These are phyloP conservation scores for Umbelopsis ramanniana DNA, from an alignment of 192 early-diverging fungal genomes.

Conservation along the genomic window DNA sequence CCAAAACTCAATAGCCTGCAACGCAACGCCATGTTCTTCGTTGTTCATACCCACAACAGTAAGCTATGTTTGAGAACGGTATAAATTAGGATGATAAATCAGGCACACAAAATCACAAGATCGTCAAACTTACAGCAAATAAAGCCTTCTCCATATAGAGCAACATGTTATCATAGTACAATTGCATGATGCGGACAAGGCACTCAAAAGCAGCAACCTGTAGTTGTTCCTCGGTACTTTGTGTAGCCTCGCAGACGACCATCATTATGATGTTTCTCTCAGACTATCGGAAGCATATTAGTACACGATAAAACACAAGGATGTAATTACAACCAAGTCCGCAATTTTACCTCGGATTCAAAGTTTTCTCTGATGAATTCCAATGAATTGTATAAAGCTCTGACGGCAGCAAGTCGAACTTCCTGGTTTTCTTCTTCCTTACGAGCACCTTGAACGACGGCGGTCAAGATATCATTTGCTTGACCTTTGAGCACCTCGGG, in stretches of 20 bases:
- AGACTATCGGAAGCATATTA: constrained; percentile 44
- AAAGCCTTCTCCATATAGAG: constrained; percentile 98
- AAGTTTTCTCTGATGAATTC: constrained; percentile 96
- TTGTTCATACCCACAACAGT: constrained; percentile 92
- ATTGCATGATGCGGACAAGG: constrained; percentile 94
- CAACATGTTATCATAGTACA: constrained; percentile 97
- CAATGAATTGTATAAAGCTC: constrained; percentile 92
- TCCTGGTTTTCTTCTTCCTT: constrained; percentile 87
- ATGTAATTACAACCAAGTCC: not conserved
- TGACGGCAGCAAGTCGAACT: constrained; percentile 87
- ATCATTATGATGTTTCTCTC: constrained; percentile 99
- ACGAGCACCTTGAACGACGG: constrained; percentile 93
- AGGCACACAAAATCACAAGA: not conserved
- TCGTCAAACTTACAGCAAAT: constrained; percentile 68
- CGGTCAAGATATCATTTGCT: constrained; percentile 91
- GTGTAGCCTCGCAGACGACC: constrained; percentile 95
- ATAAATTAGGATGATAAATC: constrained; percentile 3
- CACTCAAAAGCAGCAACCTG: constrained; percentile 93
- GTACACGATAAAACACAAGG: not conserved
- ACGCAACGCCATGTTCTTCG: constrained; percentile 84
- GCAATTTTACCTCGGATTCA: constrained; percentile 70
- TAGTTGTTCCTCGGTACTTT: constrained; percentile 73
- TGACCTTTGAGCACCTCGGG: constrained; percentile 81
- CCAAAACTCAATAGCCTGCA: constrained; percentile 99
- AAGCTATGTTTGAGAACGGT: constrained; percentile 52